These are phyloP conservation scores for Sporothrix phasma DNA, from an alignment of 2,329 filamentous ascomycete species.

Conservation along the genomic window DNA sequence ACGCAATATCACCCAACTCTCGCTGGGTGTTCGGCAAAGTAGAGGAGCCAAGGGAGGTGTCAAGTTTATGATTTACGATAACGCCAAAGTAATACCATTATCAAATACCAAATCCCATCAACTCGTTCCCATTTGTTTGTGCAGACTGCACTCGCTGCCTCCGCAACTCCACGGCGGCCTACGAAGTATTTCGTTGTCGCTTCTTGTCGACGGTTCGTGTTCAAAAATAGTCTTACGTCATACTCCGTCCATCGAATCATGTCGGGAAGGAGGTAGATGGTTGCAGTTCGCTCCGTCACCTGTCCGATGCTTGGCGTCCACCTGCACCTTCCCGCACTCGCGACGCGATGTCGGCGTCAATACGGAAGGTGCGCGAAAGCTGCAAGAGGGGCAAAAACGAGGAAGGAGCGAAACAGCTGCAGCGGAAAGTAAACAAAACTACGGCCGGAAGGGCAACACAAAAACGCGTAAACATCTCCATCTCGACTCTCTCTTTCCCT, in stretches of 20 bases:
- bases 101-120: no score
- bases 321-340: slow-evolving; percentile 6
- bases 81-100: no score
- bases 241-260: background rate
- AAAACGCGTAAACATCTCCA: slow-evolving; percentile 4
- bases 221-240: background rate
- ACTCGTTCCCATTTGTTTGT: no score
- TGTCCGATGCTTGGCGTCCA: background rate
- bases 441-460: background rate
- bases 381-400: background rate
- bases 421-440: slow-evolving; percentile 14
- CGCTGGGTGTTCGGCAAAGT: background rate
- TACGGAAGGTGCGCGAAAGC: slow-evolving; percentile 13
- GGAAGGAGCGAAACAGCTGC: slow-evolving; percentile 8
- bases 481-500: background rate
- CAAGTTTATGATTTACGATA: no score
- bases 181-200: no score
- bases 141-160: no score
- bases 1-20: background rate
- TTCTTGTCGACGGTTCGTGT: no score
- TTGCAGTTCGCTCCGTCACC: background rate
- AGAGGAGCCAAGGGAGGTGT: no score
- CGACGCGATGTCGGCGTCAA: background rate
- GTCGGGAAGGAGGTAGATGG: background rate
- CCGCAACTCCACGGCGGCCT: no score